phyloP scores from a whole-genome alignment of 2,329 filamentous ascomycete species.

The Penicillium sp. region DNA sequence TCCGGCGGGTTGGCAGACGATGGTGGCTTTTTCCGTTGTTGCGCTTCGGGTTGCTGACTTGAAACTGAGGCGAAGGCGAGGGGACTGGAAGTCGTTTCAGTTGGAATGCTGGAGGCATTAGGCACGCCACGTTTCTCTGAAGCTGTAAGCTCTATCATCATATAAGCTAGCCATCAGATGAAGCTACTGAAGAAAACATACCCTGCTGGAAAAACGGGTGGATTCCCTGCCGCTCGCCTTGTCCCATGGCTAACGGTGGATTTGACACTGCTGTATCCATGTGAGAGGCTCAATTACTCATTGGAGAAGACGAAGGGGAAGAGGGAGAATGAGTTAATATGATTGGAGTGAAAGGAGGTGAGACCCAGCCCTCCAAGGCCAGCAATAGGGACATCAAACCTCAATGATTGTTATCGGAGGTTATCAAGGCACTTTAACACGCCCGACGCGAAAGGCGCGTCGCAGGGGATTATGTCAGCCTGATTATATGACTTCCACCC shows the following conservation, averaged over 20 bases:
- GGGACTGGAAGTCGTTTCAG: neutral
- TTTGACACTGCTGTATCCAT: conserved; percentile 27
- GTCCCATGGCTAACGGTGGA: conserved; percentile 39
- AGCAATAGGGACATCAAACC: neutral
- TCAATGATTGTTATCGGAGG: conserved; percentile 5
- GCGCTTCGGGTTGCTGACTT: neutral
- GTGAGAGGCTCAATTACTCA: conserved; percentile 4
- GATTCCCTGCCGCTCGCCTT: conserved; percentile 38
- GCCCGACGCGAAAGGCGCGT: conserved; percentile 18
- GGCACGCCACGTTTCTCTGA: conserved; percentile 9
- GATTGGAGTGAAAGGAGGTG: neutral
- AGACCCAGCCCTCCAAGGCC: neutral
- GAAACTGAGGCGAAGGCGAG: neutral
- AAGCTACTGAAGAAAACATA: conserved; percentile 17
- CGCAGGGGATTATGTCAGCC: conserved; percentile 19
- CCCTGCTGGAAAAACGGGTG: conserved; percentile 46
- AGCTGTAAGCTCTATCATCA: neutral
- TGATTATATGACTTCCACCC: conserved; percentile 6
- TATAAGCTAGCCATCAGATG: neutral
- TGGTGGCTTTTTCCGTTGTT: neutral
- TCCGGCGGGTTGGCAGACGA: neutral
- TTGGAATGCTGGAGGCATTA: neutral
- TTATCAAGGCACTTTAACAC: conserved; percentile 4
- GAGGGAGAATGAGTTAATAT: neutral
- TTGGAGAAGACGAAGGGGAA: neutral